Evolutionary conservation across 345 rosid genomes (phyloP).

Genomic region (Theobroma cacao): DNA sequence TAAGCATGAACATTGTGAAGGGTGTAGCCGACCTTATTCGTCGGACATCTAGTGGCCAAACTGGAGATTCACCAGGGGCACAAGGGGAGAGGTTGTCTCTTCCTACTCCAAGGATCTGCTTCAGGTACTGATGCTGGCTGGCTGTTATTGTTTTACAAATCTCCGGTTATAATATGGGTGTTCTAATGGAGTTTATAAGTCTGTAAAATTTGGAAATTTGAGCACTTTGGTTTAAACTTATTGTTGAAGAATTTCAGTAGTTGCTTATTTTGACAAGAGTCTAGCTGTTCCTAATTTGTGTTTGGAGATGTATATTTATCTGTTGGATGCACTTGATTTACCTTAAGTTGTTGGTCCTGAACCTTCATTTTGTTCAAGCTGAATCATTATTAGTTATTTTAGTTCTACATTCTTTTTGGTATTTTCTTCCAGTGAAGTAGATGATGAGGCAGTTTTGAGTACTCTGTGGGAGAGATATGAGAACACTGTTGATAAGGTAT

Average conservation of each 20-base stretch:
- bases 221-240: not conserved
- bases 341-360: conserved; percentile 1
- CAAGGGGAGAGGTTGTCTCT: conserved; percentile 45
- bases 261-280: not conserved
- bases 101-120: conserved; percentile 51
- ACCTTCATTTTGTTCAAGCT: not conserved
- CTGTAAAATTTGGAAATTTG: not conserved
- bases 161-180: not conserved
- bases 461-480: conserved; percentile 57
- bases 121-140: conserved; percentile 39
- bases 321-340: not conserved
- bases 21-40: conserved; percentile 81
- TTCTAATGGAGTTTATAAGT: not conserved
- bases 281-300: not conserved
- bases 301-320: not conserved
- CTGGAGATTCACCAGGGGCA: conserved; percentile 44
- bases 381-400: not conserved
- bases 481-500: conserved; percentile 53
- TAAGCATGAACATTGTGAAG: conserved; percentile 69
- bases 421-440: conserved; percentile 36
- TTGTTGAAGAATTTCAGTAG: not conserved
- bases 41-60: conserved; percentile 46
- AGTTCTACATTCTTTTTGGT: not conserved
- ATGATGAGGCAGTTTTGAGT: conserved; percentile 29
- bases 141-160: not conserved